Evolutionary conservation across 306 rosid genomes (phyloP).

Genomic region (Pterocarpus macrocarpus): DNA sequence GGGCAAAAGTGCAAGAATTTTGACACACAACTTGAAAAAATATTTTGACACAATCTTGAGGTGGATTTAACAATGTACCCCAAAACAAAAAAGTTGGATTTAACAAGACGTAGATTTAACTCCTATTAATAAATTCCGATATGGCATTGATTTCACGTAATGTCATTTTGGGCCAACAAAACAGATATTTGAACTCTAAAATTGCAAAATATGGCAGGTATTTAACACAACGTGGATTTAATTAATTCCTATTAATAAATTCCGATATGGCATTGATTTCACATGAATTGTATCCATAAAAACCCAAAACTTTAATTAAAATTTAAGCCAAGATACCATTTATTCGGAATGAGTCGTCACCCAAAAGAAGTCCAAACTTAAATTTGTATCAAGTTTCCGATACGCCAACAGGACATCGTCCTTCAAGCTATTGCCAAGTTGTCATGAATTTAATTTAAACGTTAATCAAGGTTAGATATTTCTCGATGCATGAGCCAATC

Average conservation of each 20-base stretch:
- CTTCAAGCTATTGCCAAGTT: background rate
- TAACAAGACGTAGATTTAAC: background rate
- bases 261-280: conserved; percentile 26
- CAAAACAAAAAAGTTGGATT: background rate
- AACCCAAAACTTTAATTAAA: background rate
- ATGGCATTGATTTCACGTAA: background rate
- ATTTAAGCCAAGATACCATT: background rate
- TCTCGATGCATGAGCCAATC: conserved; percentile 1
- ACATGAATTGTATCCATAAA: background rate
- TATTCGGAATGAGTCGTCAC: background rate
- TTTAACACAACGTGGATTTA: background rate
- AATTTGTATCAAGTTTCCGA: background rate
- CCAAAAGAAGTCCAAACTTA: background rate
- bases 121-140: conserved; percentile 1
- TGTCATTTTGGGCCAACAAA: no score
- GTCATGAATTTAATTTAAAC: conserved; percentile 15
- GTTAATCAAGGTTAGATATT: background rate
- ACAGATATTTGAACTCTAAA: background rate
- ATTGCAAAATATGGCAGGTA: background rate
- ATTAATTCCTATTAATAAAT: background rate
- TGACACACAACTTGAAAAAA: background rate
- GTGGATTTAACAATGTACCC: background rate
- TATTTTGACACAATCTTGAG: background rate
- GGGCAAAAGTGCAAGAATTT: background rate
- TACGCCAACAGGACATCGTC: background rate